Evolutionary conservation across 2,329 filamentous ascomycete species (phyloP), one percentile per base, ranked within the genome.

Genomic region (Pyricularia sp.): DNA sequence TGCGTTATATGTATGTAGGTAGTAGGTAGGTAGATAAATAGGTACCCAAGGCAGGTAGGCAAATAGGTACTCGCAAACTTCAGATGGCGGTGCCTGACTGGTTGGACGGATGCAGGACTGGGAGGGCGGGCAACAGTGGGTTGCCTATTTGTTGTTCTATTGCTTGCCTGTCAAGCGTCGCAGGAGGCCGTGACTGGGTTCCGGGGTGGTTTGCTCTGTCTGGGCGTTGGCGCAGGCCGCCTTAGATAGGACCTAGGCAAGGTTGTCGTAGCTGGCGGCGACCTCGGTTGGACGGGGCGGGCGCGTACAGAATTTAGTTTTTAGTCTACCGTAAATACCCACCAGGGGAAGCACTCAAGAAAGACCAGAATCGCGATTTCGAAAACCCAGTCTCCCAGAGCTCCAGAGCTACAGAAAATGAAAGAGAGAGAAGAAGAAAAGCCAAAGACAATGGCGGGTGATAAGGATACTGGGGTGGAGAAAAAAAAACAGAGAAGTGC

Each of bases 371-470:
- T 49, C 19, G 16, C 24, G 22, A 28, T 57, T 55, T 16, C 12
- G 22, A 57, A 57, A 13, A 13, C 6, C 22, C 53, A 28, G 53
- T 57, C 22, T 28, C 26, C 55, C 9, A 28, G 55, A 59, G 55
- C 55, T 59, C 22, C 55, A 59, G 22, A 40, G 60, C 60, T 62
- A 40, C 30, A 62, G 33, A 62, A 62, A 62, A 24, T 10, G 31
- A 35, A 62, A 31, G 60, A 62, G n/a, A 62, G 22, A 40, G 24
- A 63, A 63, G 26, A 62, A 55, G 40, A 63, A 40, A 44, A 63
- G 12, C 26, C 19, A 55, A 16, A n/a, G 33, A n/a, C 22, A 63
- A 49, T 30, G 49, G 40, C 5, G 30, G 16, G 19, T 30, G 62
- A 62, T 33, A 59, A 59, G 55, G 12, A 59, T 59, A 28, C 55